Evolutionary conservation across 148 eudicot genomes (phyloP).

Genomic region (Rheum nobile): DNA sequence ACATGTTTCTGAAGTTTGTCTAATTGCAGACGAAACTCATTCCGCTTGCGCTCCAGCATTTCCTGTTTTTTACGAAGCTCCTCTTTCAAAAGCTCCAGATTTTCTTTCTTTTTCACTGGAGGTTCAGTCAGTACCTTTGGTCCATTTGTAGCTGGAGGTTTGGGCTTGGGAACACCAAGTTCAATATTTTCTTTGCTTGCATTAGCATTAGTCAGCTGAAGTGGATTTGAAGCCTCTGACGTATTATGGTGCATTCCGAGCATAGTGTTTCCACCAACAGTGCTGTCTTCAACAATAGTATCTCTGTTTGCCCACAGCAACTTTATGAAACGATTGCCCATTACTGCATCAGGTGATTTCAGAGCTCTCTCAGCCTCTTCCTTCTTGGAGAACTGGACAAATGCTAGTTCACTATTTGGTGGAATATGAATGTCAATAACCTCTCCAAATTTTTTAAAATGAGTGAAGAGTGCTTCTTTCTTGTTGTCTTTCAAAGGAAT

Average conservation of each 20-base stretch:
- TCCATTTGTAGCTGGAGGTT: constrained; percentile 31
- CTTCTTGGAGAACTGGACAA: constrained; percentile 91
- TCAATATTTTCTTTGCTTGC: constrained; percentile 37
- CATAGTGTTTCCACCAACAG: constrained; percentile 22
- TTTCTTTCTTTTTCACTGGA: constrained; percentile 63
- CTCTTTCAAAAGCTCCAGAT: constrained; percentile 55
- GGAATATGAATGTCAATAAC: constrained; percentile 81
- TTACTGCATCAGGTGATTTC: constrained; percentile 98
- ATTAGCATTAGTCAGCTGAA: constrained; percentile 15
- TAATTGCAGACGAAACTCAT: constrained; percentile 61
- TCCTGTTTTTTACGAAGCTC: constrained; percentile 93
- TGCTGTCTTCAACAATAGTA: constrained; percentile 44
- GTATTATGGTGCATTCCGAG: constrained; percentile 21
- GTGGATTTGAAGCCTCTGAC: constrained; percentile 26
- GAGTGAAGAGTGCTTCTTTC: constrained; percentile 63
- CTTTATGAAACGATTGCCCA: constrained; percentile 94
- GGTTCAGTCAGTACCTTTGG: constrained; percentile 34
- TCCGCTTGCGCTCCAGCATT: constrained; percentile 76
- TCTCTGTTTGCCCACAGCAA: constrained; percentile 95
- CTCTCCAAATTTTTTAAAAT: constrained; percentile 89
- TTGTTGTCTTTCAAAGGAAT: constrained; percentile 81
- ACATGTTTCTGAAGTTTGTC: constrained; percentile 77
- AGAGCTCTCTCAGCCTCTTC: constrained; percentile 92
- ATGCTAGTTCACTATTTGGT: constrained; percentile 65
- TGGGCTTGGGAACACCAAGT: constrained; percentile 23